Conservation (phyloP, 2,329 filamentous ascomycete genomes). For the Lasiodiplodia gonubiensis region DNA sequence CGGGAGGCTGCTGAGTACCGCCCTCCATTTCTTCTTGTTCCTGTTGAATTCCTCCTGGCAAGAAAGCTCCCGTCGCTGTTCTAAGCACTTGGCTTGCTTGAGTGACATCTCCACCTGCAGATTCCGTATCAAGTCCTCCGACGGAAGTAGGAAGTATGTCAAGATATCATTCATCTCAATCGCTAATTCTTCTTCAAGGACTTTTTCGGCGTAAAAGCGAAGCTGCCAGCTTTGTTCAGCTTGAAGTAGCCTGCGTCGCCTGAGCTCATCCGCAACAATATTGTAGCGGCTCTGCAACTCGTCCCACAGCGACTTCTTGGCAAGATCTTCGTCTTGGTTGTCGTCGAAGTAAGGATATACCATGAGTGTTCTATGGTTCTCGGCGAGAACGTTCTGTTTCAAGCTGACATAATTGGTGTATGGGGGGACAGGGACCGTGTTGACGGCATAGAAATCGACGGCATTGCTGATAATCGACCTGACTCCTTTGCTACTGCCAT, state of each 20-base stretch:
- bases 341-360: slow-evolving; percentile 44
- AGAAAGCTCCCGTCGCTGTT: slow-evolving; percentile 25
- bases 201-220: slow-evolving; percentile 41
- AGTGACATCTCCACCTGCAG: slow-evolving; percentile 28
- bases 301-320: slow-evolving; percentile 34
- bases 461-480: slow-evolving; percentile 2
- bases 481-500: background rate
- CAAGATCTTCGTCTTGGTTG: slow-evolving; percentile 30
- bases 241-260: slow-evolving; percentile 41
- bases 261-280: slow-evolving; percentile 37
- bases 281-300: slow-evolving; percentile 38
- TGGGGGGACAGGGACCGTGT: slow-evolving; percentile 38
- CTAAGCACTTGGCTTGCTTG: background rate
- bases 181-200: slow-evolving; percentile 45
- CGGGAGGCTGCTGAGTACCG: slow-evolving; percentile 40
- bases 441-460: slow-evolving; percentile 26
- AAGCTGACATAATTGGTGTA: slow-evolving; percentile 52
- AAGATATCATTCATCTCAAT: slow-evolving; percentile 46
- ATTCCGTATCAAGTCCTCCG: slow-evolving; percentile 28
- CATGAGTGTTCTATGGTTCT: slow-evolving; percentile 50
- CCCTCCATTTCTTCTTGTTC: slow-evolving; percentile 38
- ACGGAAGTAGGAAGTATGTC: slow-evolving; percentile 46
- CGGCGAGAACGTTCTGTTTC: slow-evolving; percentile 48
- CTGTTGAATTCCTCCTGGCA: slow-evolving; percentile 43
- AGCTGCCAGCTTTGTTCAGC: slow-evolving; percentile 46